Base-by-base conservation (phyloP, 2,329 filamentous ascomycete species). In the Cyphellophora attinorum region DNA sequence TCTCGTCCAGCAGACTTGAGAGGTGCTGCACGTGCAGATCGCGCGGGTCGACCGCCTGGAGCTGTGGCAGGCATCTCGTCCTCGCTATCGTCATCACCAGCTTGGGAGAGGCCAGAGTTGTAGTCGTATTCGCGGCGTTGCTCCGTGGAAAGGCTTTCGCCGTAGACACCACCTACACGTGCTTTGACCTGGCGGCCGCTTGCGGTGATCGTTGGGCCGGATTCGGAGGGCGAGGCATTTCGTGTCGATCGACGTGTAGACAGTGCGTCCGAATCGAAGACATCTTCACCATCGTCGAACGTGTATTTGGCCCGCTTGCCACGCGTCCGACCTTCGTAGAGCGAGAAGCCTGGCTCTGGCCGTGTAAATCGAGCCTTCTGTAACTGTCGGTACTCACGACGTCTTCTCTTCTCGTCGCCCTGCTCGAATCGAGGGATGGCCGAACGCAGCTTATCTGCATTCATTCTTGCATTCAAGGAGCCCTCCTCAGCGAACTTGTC, bases 271-370 rank as follows among this genome's bases (percentile, higher is more conserved):
- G 56, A 72, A 33, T 62, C 67, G 30, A 76, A 75, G 11, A 79
- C 76, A 21, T 80, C 80, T 47, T 93, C 85, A 15, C 93, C 85
- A 34, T 95, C 88, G 0, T 86, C 93, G 54, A 84, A 98, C 0
- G 85, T 98, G 54, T 98, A 98, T 59, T 88, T 93, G 62, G 93
- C 82, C 41, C 89, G 82, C 67, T 98, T 96, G 37, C 91, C 91
- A 39, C 91, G 78, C 4, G 93, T 98, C 34, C 91, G 84, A 32
- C 91, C 91, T 63, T 98, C 91, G 57, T 98, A 98, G 38, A 93
- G 68, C 1, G 88, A 95, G 55, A 89, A 93, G 4, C 86, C 86
- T 6, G 82, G 80, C 49, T 94, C 88, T 5, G 86, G 85, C 4
- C 86, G 76, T 46, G 81, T 74, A 61, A 96, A 96, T 39, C 83